Conservation (phyloP, 768 basidiomycete genomes). For the Podaxis sp. region DNA sequence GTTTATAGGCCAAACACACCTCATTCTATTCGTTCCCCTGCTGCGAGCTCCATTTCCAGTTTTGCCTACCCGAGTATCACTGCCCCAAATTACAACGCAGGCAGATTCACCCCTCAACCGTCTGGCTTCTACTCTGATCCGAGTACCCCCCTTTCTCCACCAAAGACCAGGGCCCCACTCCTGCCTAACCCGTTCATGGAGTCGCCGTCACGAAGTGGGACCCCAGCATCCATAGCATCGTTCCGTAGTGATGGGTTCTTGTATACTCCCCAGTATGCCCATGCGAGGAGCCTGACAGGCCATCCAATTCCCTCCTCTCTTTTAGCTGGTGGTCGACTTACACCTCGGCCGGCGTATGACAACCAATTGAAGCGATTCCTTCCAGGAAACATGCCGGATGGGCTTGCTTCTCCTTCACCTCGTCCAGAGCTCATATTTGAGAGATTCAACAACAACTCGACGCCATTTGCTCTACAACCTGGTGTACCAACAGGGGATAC, state of each 20-base stretch:
- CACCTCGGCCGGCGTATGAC: not conserved
- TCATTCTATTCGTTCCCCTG: slow-evolving; percentile 10
- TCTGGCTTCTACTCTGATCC: not conserved
- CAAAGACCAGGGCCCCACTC: not conserved
- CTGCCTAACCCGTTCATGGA: slow-evolving; percentile 22
- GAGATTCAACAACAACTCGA: not conserved
- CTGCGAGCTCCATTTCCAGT: slow-evolving; percentile 12
- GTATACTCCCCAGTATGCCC: not conserved
- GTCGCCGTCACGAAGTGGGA: slow-evolving; percentile 12
- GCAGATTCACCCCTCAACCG: not conserved
- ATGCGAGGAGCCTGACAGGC: not conserved
- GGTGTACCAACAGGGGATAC: not conserved
- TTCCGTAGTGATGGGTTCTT: slow-evolving; percentile 12
- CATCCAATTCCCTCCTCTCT: not conserved
- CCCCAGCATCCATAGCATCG: slow-evolving; percentile 21
- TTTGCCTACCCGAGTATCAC: not conserved
- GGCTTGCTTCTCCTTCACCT: not conserved
- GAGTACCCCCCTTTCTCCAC: not conserved
- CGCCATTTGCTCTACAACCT: not conserved
- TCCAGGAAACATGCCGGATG: not conserved
- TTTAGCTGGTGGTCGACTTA: not conserved
- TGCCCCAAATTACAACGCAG: not conserved
- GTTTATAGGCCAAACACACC: slow-evolving; percentile 15
- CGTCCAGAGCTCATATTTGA: not conserved
- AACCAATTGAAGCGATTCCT: not conserved